Evolutionary conservation across 1,139 yeast species (phyloP), one percentile per base, ranked within the genome.

Genomic region (Scheffersomyces cryptocercus): DNA sequence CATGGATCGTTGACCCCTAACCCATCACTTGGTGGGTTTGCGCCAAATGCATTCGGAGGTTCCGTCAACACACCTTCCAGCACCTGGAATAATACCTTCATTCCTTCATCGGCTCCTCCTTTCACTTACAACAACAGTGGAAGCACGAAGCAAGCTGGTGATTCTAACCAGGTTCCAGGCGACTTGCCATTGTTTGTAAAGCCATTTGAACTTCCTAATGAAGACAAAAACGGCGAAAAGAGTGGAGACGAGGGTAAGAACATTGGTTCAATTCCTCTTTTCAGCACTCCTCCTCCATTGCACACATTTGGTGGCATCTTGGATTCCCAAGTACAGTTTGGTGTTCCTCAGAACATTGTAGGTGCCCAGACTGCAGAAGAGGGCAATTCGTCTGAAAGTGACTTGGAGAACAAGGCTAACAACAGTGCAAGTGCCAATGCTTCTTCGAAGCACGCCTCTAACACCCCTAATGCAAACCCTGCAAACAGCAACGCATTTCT

Each of bases 61-160:
- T 42, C 50, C 7, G 50, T 39, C 29, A 50, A 60, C 29, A 54
- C 60, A 5, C 59, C 72, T 10, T 52, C 64, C 3, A 49, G 50
- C 31, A 58, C 72, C 8, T 68, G 73, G 73, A 62, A 59, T 39
- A 54, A 45, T 41, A 57, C 46, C 35, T 64, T 59, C 39, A 52
- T 68, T 14, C 72, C 75, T 1, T 59, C 65, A 29, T 59, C 70
- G 3, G 75, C 75, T 5, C 75, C 75, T 30, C 72, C 75, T 0
- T 61, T 67, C 38, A 54, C 61, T 20, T 64, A 64, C 44, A 50
- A 50, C 13, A 42, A 42, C 10, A 37, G 53, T 34, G 50, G 39
- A 29, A 43, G 36, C 29, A 20, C 26, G 26, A 20, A 20, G 26
- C 26, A 7, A 20, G 33, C 41, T 13, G 39, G 35, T 35, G 35